phyloP scores from a whole-genome alignment of 495 filamentous ascomycete genomes.

The Hypoxylon crocopeplum region DNA sequence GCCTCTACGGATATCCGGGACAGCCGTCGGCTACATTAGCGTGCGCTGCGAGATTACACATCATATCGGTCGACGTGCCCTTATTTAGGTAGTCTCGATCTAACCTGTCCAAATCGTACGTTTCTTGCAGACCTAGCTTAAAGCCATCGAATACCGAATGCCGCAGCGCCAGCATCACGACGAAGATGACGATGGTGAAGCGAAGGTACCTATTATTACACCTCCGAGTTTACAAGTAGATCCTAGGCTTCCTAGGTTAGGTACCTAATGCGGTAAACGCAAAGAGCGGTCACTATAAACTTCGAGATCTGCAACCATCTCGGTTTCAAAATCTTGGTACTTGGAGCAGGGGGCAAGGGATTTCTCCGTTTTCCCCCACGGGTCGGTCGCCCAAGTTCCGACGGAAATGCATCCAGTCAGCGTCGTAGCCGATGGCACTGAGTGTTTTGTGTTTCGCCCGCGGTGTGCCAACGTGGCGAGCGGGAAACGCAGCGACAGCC shows the following conservation, averaged over 20 bases:
- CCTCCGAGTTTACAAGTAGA: no score
- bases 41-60: constrained; percentile 26
- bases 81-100: constrained; percentile 32
- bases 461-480: constrained; percentile 31
- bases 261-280: not conserved
- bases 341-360: constrained; percentile 17
- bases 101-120: constrained; percentile 37
- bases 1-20: constrained; percentile 30
- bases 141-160: constrained; percentile 3
- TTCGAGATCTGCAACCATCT: constrained; percentile 36
- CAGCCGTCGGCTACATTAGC: constrained; percentile 35
- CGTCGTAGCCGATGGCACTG: constrained; percentile 38
- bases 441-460: constrained; percentile 34
- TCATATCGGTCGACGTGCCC: constrained; percentile 23
- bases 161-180: not conserved
- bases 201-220: not conserved
- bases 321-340: constrained; percentile 32
- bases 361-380: constrained; percentile 21
- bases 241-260: no score
- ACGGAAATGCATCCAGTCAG: constrained; percentile 36
- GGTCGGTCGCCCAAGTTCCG: constrained; percentile 32
- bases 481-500: constrained; percentile 15
- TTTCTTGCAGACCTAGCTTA: constrained; percentile 31
- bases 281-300: constrained; percentile 34
- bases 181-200: constrained; percentile 11